Base-by-base conservation (phyloP, 495 filamentous ascomycete genomes). In the Sporormia fimetaria region DNA sequence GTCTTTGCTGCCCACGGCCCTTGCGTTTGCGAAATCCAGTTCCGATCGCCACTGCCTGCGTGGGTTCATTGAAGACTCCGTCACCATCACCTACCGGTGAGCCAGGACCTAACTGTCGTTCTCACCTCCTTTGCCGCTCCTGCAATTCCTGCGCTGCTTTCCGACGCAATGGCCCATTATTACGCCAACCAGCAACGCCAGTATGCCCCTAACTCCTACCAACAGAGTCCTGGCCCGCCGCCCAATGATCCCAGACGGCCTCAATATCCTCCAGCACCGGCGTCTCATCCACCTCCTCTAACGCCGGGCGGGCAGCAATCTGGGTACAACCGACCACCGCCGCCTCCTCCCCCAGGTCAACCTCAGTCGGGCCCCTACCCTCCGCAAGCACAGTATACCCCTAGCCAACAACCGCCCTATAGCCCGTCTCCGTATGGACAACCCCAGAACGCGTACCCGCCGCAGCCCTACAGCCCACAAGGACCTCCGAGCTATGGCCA, bases 291-390 rank as follows among this genome's bases (percentile, higher is more conserved):
- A 12, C 17, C 30, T 21, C n/a, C 45, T 2, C 3, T 32, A 16
- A 22, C 44, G 14, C 39, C 33, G 12, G 45, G 10, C 30, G 8
- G 30, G 22, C 36, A 31, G 11, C 50, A 49, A 25, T 45, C 44
- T 1, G 33, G 23, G 12, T 54, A 54, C 38, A 49, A 45, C 26
- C 28, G 50, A 16, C 50, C 50, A 1, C 44, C 50, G n/a, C 50
- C 50, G 1, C 44, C 50, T 5, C 50, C 44, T 2, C 44, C 44
- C 14, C 9, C 9, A 10, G 14, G 20, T 10, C 11, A 6, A 18
- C 33, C 33, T 14, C 33, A 36, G 22, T 16, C 39, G 34, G 12
- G 6, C 6, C 22, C 37, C n/a, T 12, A 30, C 18, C 37, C 34
- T 33, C 34, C 10, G 15, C 15, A 15, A 23, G 10, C 34, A 18